Evolutionary conservation across 75 land plant species (phyloP), one percentile per base, ranked within the genome.

Genomic region (Pinus tabuliformis): DNA sequence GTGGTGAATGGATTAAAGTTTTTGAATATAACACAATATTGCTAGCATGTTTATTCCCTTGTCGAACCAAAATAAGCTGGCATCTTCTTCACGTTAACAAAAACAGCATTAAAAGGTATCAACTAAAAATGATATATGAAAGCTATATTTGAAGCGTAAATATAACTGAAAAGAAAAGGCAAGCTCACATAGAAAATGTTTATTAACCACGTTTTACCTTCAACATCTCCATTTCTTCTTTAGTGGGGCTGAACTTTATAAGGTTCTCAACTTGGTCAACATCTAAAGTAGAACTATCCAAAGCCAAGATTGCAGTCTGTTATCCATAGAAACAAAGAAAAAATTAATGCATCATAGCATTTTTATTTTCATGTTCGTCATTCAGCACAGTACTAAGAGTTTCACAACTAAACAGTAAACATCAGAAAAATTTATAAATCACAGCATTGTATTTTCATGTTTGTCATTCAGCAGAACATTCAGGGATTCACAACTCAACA

Each of bases 191-290:
- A 24, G 58, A 73, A 73, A 14, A 20, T 73, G 16, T 56, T 39
- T 20, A 11, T 1, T 68, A 8, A 39, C 13, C 15, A 76, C 2
- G 14, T 56, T 22, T 54, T 90, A 97, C 99, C 91, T 90, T 91
- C 77, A 97, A 76, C 85, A 84, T 83, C 79, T 97, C 99, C 92
- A 95, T 97, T 78, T 97, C 99, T 84, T 97, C 99, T 71, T 95
- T 97, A 30, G 99, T 97, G 5, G 99, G 99, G 77, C 99, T 95
- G 62, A 95, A 95, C 77, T 97, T 97, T 65, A 95, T 95, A 21
- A 97, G 90, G 83, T 94, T 95, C 68, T 97, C 99, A 72, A 95
- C 98, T 79, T 97, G 99, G 79, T 97, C 99, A 75, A 84, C 79
- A 79, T 95, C 99, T 54, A 97, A 79, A n/a, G 87, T 77, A 13